Evolutionary conservation across 192 early-diverging fungal genomes (phyloP).

Genomic region (Backusella tuberculispora): DNA sequence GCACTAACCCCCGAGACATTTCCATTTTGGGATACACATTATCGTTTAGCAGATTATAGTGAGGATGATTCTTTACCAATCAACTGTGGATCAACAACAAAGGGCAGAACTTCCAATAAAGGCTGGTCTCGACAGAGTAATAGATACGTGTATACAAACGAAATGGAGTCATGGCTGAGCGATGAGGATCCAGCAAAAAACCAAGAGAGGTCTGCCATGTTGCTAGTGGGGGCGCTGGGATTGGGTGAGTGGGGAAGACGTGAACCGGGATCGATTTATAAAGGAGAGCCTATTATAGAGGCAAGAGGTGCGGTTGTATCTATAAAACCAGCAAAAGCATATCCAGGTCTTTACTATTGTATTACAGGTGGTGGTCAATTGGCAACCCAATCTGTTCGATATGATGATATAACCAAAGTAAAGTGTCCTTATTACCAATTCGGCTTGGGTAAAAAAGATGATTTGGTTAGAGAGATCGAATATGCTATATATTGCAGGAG

Average conservation of each 20-base stretch:
- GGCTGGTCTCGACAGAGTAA: not conserved
- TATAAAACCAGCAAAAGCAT: slow-evolving; percentile 2
- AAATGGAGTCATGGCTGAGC: not conserved
- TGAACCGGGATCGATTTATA: slow-evolving; percentile 1
- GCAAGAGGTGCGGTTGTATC: slow-evolving; percentile 26
- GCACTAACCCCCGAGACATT: slow-evolving; percentile 4
- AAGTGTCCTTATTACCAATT: not conserved
- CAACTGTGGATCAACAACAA: not conserved
- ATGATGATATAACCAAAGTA: slow-evolving; percentile 3
- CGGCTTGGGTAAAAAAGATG: not conserved
- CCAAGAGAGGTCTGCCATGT: not conserved
- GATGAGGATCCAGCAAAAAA: not conserved
- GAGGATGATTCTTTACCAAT: slow-evolving; percentile 8
- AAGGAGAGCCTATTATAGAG: slow-evolving; percentile 10
- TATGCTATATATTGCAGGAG: slow-evolving; percentile 19
- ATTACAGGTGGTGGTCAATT: slow-evolving; percentile 31
- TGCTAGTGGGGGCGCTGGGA: slow-evolving; percentile 15
- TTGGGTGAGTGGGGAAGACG: slow-evolving; percentile 31
- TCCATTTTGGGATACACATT: slow-evolving; percentile 28
- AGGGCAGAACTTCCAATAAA: not conserved
- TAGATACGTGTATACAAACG: too few relatives aligned
- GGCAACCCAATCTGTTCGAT: slow-evolving; percentile 20
- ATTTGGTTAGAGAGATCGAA: slow-evolving; percentile 24
- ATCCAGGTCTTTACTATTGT: slow-evolving; percentile 25
- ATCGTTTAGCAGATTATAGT: not conserved